Base-by-base conservation (phyloP, 2,329 filamentous ascomycete genomes). In the Ophiocordyceps australis region DNA sequence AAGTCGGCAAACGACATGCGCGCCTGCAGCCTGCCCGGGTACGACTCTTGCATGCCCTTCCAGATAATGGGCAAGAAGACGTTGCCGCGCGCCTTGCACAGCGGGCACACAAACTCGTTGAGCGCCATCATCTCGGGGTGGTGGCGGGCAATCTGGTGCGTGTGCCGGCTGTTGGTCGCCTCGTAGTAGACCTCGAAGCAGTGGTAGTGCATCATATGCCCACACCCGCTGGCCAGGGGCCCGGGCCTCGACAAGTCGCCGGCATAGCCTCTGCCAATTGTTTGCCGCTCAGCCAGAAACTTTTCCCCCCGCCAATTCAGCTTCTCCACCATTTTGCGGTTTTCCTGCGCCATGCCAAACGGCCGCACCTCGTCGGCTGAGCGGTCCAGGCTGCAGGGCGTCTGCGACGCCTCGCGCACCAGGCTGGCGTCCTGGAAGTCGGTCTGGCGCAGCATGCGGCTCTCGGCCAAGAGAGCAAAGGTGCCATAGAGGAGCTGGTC, bases 171-270 rank as follows among this genome's bases (percentile, higher is more conserved):
- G 27, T 74, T 63, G 1, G 82, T 92, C 4, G 86, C 82, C 23
- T 79, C 70, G 35, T 81, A 77, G 43, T 95, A 98, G 21, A 78
- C 69, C 41, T 94, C 83, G 44, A 98, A 98, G 52, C 89, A 98
- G 37, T 69, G 73, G 46, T 80, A 95, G 48, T 98, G 89, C 89
- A 98, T 98, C 42, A 98, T 91, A 47, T 98, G 89, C 3, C 89
- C 89, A 49, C 89, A 98, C 8, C 86, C 82, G 19, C 79, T 80
- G 9, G 85, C 80, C 2, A 95, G 76, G 1, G 86, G 79, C 0
- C 85, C 89, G 12, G 67, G 59, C 16, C 65, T 61, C 18, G 71
- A 71, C 21, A 71, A 61, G 8, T 64, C 58, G 6, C 72, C 61
- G 3, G 81, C 76, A 42, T 92, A 98, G 0, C 89, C 89, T 49